Percentiles rank a stretch among this genome's conserved stretches.
phyloP scores from a whole-genome alignment of 208 protist genomes.

The Polymyxa betae region DNA sequence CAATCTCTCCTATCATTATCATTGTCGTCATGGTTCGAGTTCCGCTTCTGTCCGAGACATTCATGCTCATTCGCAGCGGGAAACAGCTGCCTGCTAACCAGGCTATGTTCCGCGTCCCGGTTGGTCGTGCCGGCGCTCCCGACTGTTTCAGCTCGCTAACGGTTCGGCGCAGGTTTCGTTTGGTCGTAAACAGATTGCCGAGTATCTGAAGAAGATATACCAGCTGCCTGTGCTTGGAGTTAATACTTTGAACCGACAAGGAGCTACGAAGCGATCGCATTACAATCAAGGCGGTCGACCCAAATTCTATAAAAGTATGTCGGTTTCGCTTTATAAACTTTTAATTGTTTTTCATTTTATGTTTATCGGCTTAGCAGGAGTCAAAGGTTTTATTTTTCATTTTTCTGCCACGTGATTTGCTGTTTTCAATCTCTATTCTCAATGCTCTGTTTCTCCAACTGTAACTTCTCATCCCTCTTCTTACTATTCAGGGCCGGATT shows the following conservation, averaged over 20 bases:
- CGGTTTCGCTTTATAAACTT: no score
- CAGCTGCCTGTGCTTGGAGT: background rate
- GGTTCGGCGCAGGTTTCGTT: background rate
- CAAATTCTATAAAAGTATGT: constrained; percentile 19
- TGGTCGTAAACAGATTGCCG: background rate
- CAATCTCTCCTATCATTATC: no score
- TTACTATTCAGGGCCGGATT: background rate
- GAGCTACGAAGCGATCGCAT: background rate
- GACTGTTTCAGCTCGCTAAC: background rate
- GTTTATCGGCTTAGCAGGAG: no score
- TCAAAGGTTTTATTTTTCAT: no score
- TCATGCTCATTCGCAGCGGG: background rate
- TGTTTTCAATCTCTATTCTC: no score
- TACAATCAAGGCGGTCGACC: background rate
- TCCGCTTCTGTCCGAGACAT: background rate
- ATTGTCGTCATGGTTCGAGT: constrained; percentile 21
- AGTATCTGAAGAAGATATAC: background rate
- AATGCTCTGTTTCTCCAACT: no score
- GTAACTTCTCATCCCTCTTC: background rate
- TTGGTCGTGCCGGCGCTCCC: background rate
- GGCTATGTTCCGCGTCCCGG: constrained; percentile 43
- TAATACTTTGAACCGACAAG: constrained; percentile 17
- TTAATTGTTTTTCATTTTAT: no score
- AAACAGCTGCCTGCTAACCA: background rate
- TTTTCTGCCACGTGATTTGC: no score